Conservation (phyloP, 495 filamentous ascomycete genomes). For the Xylaria palmicola region DNA sequence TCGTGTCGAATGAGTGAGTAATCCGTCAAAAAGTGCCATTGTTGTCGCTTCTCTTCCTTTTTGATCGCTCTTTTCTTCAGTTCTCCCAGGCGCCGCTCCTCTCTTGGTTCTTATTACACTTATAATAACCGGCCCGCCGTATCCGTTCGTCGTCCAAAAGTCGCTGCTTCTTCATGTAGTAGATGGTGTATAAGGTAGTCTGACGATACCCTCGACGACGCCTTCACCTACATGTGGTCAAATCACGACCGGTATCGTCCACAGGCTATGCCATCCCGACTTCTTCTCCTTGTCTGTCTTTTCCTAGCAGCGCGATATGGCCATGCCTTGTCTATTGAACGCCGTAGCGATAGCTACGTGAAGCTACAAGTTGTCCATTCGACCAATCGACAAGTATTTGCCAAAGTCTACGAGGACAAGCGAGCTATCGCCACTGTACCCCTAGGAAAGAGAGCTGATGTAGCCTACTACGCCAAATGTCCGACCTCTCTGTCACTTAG, state of each 20-base stretch:
- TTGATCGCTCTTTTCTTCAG: neutral
- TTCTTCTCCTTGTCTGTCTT: conserved; percentile 31
- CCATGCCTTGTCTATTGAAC: conserved; percentile 23
- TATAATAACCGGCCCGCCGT: neutral
- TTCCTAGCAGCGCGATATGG: conserved; percentile 30
- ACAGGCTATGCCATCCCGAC: conserved; percentile 42
- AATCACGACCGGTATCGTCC: conserved; percentile 12
- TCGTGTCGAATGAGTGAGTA: neutral
- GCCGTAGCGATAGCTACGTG: conserved; percentile 32
- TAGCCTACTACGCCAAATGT: conserved; percentile 51
- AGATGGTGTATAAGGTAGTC: neutral
- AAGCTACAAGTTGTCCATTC: conserved; percentile 49
- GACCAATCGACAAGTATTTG: conserved; percentile 41
- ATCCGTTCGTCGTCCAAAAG: neutral
- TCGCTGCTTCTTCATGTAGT: neutral
- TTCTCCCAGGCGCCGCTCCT: too few relatives aligned
- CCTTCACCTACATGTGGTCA: neutral
- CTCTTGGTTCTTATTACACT: too few relatives aligned
- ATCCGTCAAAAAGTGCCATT: neutral
- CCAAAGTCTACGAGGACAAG: conserved; percentile 28
- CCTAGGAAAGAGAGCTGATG: conserved; percentile 47
- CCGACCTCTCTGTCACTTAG: too few relatives aligned
- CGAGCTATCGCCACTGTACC: conserved; percentile 41
- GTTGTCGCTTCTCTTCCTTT: neutral
- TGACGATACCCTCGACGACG: neutral